phyloP scores from a whole-genome alignment of 2,329 filamentous ascomycete species.

The Ceratocystis smalleyi region DNA sequence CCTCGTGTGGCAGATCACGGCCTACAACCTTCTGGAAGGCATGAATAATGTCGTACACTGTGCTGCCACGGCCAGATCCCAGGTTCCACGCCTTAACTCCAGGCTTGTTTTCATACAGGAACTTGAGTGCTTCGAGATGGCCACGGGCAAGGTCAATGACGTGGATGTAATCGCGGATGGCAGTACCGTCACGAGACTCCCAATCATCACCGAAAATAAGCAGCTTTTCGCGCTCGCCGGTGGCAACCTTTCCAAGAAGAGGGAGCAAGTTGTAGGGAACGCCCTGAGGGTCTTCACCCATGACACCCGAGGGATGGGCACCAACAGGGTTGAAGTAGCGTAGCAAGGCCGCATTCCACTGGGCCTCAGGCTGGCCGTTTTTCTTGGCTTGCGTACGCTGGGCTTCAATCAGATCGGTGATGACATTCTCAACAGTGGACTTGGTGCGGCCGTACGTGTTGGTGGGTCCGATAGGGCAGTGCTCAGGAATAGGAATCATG shows the following conservation, averaged over 20 bases:
- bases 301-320: conserved; percentile 84
- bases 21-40: conserved; percentile 83
- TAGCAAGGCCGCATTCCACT: conserved; percentile 86
- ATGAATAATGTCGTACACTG: conserved; percentile 93
- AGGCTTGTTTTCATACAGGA: conserved; percentile 68
- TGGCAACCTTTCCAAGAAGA: conserved; percentile 85
- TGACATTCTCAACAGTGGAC: conserved; percentile 77
- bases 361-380: conserved; percentile 57
- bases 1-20: conserved; percentile 70
- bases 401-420: conserved; percentile 77
- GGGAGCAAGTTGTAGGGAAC: conserved; percentile 93
- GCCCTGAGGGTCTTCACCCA: conserved; percentile 95
- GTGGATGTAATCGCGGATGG: conserved; percentile 97
- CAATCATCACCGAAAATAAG: conserved; percentile 95
- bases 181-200: conserved; percentile 73
- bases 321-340: conserved; percentile 97
- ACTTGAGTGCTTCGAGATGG: conserved; percentile 78
- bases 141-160: conserved; percentile 77
- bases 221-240: conserved; percentile 85
- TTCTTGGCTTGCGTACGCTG: conserved; percentile 73
- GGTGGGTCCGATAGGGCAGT: conserved; percentile 88
- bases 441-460: conserved; percentile 98
- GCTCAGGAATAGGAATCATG: conserved; percentile 98
- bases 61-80: conserved; percentile 85
- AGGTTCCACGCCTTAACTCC: conserved; percentile 94